Percentiles rank a stretch among this genome's conserved stretches.
Conservation (phyloP, 2,329 filamentous ascomycete species). For the Cytospora piceae region DNA sequence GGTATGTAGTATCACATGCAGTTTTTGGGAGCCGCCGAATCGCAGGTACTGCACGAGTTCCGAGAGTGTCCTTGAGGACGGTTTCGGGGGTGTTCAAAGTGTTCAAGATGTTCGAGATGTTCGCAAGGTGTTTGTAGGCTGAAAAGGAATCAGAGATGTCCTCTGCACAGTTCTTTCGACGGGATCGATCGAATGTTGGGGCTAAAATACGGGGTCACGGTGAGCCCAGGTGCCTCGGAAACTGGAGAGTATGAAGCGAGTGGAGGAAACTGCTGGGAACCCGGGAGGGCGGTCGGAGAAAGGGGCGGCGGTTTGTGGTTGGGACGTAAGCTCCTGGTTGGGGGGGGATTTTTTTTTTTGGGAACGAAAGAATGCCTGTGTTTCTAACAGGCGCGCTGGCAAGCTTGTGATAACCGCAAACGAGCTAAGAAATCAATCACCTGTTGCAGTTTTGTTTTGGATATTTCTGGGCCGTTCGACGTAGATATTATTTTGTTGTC, state of each 20-base stretch:
- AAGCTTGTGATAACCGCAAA: conserved; percentile 17
- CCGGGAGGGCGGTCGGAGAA: conserved; percentile 2
- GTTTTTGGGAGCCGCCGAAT: conserved; percentile 5
- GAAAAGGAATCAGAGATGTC: neutral
- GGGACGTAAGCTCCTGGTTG: neutral
- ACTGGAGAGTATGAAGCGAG: conserved; percentile 14
- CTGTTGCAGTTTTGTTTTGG: conserved; percentile 14
- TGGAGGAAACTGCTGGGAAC: conserved; percentile 11
- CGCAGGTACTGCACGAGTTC: neutral
- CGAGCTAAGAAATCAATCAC: conserved; percentile 12
- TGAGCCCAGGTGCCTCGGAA: conserved; percentile 6
- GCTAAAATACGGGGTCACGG: conserved; percentile 11
- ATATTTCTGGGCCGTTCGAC: conserved; percentile 1
- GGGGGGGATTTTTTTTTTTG: conserved; percentile 3
- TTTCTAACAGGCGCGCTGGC: neutral
- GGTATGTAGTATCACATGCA: conserved; percentile 16
- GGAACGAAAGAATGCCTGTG: conserved; percentile 18
- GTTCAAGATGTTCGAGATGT: neutral
- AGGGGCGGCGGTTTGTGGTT: neutral
- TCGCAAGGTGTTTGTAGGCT: neutral
- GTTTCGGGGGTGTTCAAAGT: neutral
- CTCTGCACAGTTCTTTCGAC: conserved; percentile 13
- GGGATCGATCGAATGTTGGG: conserved; percentile 8
- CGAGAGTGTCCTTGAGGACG: neutral
- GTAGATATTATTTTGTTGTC: neutral